Evolutionary conservation across 805 yeast genomes (phyloP).

Genomic region (Yamadazyma takamatsuzukensis): DNA sequence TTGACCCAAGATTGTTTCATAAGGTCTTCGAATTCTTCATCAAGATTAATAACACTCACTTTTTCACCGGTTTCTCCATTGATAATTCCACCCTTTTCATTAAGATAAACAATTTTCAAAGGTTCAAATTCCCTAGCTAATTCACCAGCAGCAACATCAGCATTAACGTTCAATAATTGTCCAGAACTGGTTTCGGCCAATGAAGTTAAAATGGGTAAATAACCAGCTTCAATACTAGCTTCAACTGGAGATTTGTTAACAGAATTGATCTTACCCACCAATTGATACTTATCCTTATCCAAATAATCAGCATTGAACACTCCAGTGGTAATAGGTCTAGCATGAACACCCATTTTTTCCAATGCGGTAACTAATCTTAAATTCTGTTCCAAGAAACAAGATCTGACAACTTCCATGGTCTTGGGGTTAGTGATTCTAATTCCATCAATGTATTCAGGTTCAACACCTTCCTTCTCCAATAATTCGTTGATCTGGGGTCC

Average conservation of each 20-base stretch:
- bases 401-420: conserved; percentile 95
- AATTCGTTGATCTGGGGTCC: conserved; percentile 98
- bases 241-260: conserved; percentile 86
- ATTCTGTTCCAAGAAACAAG: conserved; percentile 93
- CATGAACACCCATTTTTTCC: conserved; percentile 95
- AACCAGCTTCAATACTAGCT: conserved; percentile 93
- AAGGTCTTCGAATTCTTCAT: conserved; percentile 90
- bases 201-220: conserved; percentile 93
- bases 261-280: conserved; percentile 85
- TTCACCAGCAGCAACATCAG: conserved; percentile 99
- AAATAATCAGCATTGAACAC: conserved; percentile 91
- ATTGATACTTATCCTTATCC: conserved; percentile 83
- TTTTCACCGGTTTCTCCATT: conserved; percentile 91
- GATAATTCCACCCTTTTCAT: conserved; percentile 96
- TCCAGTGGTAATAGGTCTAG: conserved; percentile 98
- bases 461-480: conserved; percentile 89
- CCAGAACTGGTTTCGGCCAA: conserved; percentile 96
- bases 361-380: conserved; percentile 91
- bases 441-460: conserved; percentile 94
- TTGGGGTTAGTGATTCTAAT: conserved; percentile 91
- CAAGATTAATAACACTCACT: conserved; percentile 85
- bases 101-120: conserved; percentile 89
- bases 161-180: conserved; percentile 94
- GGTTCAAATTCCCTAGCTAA: conserved; percentile 96
- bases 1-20: conserved; percentile 97